Evolutionary conservation across 257 asterid genomes (phyloP), one percentile per base, ranked within the genome.

Genomic region (Pogostemon cablin): DNA sequence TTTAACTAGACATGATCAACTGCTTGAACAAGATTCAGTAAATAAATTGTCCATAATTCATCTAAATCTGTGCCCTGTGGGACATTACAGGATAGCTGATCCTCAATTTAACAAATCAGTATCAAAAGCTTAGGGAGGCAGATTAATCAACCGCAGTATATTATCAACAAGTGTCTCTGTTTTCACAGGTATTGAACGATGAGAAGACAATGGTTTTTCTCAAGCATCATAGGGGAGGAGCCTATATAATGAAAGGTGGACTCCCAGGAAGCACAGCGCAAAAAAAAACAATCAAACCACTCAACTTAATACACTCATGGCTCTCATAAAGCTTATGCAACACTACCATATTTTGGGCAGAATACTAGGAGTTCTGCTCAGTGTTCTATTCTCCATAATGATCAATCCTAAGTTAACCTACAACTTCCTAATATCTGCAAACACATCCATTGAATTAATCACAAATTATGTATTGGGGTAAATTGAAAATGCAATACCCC

Each of bases 401-500:
- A 9, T 43, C 40, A 53, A 68, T 40, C 61, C 43, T 12, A 4
- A 54, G 25, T 48, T 43, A 7, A 35, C 60, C 25, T 37, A 9
- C 50, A 39, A 65, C 42, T 59, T 55, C 12, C 54, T 49, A 62
- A 38, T 37, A 56, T 53, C 67, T 42, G 10, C 58, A 68, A 65
- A 20, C 56, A 48, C 47, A 42, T 6, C 52, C 62, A 17, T 68
- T 58, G 4, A 37, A 12, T 43, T 34, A 62, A 58, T 15, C 44
- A n/a, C 9, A 6, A 0, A 41, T 58, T 6, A 20, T 65, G 52
- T 43, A 48, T 41, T 12, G 32, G 38, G 32, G 32, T 15, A 39
- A 65, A 42, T 68, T 42, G 48, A 32, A 57, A 10, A 58, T 4
- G 65, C 58, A 74, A 79, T 88, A 91, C 99, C 93, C 96, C 97